Base-by-base conservation (phyloP, 257 asterid species). In the Nicotiana attenuata region DNA sequence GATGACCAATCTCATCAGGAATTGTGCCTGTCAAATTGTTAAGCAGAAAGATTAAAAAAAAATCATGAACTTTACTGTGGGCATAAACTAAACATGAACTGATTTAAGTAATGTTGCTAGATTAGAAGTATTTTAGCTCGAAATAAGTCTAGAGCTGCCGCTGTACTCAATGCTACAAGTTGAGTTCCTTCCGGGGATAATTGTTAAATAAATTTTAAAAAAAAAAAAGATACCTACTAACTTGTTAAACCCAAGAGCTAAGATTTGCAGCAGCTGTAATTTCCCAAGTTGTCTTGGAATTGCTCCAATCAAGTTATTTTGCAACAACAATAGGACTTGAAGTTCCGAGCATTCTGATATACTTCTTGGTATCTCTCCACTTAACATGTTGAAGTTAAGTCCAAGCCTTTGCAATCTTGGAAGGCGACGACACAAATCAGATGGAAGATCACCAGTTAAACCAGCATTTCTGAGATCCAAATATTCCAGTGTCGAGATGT, bases 341-440 rank as follows among this genome's bases (percentile, higher is more conserved):
- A 78, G 81, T 4, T 57, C 38, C 6, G 53, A 77, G 68, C 68
- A 77, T 3, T 77, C 53, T 19, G 68, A 56, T 56, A 77, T 29
- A 19, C 83, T 75, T 13, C 53, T 50, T 5, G 91, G 90, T 59
- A 88, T 57, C 61, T 81, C 77, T 38, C 85, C 85, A 7, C 38
- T 61, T 17, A 88, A 57, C 41, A 13, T 35, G 57, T 86, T 88
- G 79, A 16, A 81, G 68, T 81, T 82, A 16, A 82, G 65, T 26
- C 80, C 79, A 5, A 85, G 17, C 10, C 11, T 19, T 20, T 81
- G 79, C 52, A 89, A 80, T 66, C 84, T 65, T 47, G 81, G 81
- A 78, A 78, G 55, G 14, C 41, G 35, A 10, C 57, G 7, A 20
- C 82, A 60, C 19, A 78, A 20, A 10, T 78, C 71, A 60, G 68